A percentile compares a stretch with the other conserved stretches of the same genome.
These are phyloP conservation scores for Debaryomyces prosopidis DNA, from an alignment of 805 yeast genomes.

Conservation along the genomic window DNA sequence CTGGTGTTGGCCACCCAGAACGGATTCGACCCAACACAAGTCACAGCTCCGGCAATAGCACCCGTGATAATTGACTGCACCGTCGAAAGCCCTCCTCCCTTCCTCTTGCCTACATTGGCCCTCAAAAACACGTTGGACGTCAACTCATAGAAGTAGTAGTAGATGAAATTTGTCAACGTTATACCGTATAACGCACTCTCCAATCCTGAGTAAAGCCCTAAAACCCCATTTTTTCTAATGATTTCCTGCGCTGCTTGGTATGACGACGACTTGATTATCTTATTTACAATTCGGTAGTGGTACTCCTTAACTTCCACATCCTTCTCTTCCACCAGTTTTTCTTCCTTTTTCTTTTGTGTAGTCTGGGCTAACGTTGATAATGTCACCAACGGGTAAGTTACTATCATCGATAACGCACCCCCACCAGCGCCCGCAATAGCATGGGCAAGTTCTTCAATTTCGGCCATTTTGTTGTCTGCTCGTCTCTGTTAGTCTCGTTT, in stretches of 20 bases:
- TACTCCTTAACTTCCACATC: conserved; percentile 11
- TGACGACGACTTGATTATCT: conserved; percentile 16
- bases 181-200: conserved; percentile 88
- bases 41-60: conserved; percentile 82
- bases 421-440: conserved; percentile 96
- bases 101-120: conserved; percentile 26
- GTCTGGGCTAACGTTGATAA: conserved; percentile 88
- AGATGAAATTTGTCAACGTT: conserved; percentile 81
- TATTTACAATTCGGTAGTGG: conserved; percentile 14
- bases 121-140: conserved; percentile 49
- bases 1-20: conserved; percentile 95
- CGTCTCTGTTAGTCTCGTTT: too few relatives aligned
- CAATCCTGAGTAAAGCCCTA: conserved; percentile 79
- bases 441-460: conserved; percentile 63
- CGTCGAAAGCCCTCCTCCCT: conserved; percentile 50
- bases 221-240: conserved; percentile 57
- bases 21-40: conserved; percentile 82
- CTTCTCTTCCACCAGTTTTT: conserved; percentile 9
- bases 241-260: conserved; percentile 40
- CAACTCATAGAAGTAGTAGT: conserved; percentile 87
- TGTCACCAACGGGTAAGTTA: conserved; percentile 88
- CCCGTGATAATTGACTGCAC: conserved; percentile 74
- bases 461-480: conserved; percentile 22
- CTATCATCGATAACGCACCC: conserved; percentile 82
- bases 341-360: conserved; percentile 29